Base-by-base conservation (phyloP, 495 filamentous ascomycete species). In the Gamarada debralockiae region DNA sequence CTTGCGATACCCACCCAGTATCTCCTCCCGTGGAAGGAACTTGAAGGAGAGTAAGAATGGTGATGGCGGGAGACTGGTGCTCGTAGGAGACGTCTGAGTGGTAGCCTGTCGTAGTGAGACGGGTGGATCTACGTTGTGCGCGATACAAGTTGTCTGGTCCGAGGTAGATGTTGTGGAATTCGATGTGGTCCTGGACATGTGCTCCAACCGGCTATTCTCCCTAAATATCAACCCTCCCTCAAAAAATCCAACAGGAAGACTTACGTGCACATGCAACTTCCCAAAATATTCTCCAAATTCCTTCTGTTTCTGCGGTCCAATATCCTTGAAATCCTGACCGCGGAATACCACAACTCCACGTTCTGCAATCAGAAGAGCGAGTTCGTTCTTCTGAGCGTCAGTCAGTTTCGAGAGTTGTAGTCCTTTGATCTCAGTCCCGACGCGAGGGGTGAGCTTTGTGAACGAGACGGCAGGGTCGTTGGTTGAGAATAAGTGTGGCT, bases 31-130 rank as follows among this genome's bases (percentile, higher is more conserved):
- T 67, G 14, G 49, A 52, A 2, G 84, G 84, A 12, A 73, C 75
- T 29, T 85, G 81, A 8, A 86, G 74, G 3, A 80, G 60, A 48
- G 83, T 85, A 21, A 87, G 58, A 65, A 87, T 85, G 0, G 82
- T 85, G 1, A 81, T 84, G 9, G 80, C 82, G 0, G 84, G 82
- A 5, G 83, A 80, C 63, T 86, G 82, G 44, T 77, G 71, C 61
- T 86, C 82, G 50, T 81, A 84, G 9, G 78, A 78, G 23, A 84
- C 76, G 47, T 87, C 84, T 1, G 80, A 80, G 64, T 87, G 84
- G 81, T 83, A 86, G 36, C 76, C 73, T 10, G 48, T 51, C 1
- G 69, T 69, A 5, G 67, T 86, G 72, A 64, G 74, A 63, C 31
- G 73, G 69, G 47, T 76, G 57, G 60, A 74, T 68, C 50, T 72